These are phyloP conservation scores for Aspergillus nomiae DNA, from an alignment of 2,329 filamentous ascomycete species.

Conservation along the genomic window DNA sequence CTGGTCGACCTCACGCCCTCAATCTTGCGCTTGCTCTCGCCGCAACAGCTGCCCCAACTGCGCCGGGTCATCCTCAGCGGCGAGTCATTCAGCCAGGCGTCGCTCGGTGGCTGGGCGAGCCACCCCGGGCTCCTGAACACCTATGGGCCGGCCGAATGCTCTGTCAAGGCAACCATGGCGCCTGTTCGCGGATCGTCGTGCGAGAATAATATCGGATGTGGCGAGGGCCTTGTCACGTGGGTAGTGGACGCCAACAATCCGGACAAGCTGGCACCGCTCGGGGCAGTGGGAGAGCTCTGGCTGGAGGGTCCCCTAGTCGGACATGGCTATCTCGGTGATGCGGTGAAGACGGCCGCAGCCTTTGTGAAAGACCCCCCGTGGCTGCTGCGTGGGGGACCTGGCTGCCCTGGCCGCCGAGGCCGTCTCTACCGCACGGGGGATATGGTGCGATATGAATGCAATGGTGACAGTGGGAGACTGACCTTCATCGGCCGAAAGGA, in stretches of 20 bases:
- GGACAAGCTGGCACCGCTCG: no score
- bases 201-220: no score
- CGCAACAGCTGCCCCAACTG: not conserved
- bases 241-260: not conserved
- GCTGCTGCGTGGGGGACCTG: no score
- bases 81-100: not conserved
- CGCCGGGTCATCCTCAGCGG: slow-evolving; percentile 26
- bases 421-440: slow-evolving; percentile 6
- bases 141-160: not conserved
- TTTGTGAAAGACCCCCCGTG: no score
- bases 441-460: not conserved
- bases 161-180: not conserved
- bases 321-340: no score
- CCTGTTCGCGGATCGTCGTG: no score
- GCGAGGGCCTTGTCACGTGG: not conserved
- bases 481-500: slow-evolving; percentile 5
- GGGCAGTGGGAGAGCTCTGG: no score
- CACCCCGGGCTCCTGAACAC: not conserved
- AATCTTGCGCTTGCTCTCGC: no score
- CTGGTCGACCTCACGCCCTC: no score
- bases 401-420: not conserved
- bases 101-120: not conserved
- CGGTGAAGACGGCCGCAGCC: not conserved
- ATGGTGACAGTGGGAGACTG: not conserved
- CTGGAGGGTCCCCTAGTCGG: no score